These are phyloP conservation scores for Schizopora paradoxa DNA, from an alignment of 1,284 basidiomycete genomes.

Conservation along the genomic window DNA sequence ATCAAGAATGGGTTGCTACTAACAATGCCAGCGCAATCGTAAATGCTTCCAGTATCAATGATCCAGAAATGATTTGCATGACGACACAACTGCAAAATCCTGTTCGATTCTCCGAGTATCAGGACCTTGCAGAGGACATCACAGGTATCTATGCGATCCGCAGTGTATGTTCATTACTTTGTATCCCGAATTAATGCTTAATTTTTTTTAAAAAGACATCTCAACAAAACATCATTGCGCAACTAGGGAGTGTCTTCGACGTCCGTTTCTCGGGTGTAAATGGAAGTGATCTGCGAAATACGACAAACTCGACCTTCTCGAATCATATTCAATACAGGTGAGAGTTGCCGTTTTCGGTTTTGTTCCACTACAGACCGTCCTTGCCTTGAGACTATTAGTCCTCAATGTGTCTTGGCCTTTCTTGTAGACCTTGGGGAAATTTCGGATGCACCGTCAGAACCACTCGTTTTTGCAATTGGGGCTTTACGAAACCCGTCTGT, in stretches of 20 bases:
- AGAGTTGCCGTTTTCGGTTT: conserved; percentile 16
- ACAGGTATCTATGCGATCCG: conserved; percentile 31
- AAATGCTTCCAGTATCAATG: conserved; percentile 27
- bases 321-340: conserved; percentile 27
- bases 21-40: conserved; percentile 26
- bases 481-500: conserved; percentile 37
- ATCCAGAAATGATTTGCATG: conserved; percentile 27
- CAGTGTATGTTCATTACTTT: conserved; percentile 21
- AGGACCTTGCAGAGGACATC: conserved; percentile 32
- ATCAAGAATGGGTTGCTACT: conserved; percentile 34
- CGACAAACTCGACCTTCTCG: conserved; percentile 29
- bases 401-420: conserved; percentile 25
- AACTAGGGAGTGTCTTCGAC: conserved; percentile 29
- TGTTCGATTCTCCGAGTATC: conserved; percentile 24
- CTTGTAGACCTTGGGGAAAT: conserved; percentile 28
- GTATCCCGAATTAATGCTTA: background rate
- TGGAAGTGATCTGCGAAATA: conserved; percentile 30
- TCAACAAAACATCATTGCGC: conserved; percentile 27
- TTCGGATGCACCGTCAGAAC: conserved; percentile 18
- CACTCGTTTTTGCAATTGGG: conserved; percentile 38
- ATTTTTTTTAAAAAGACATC: conserved; percentile 14
- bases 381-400: background rate
- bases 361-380: conserved; percentile 13
- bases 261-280: conserved; percentile 28
- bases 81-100: conserved; percentile 25